Evolutionary conservation across 768 basidiomycete genomes (phyloP), one percentile per base, ranked within the genome.

Genomic region (Pulveroboletus sp.): DNA sequence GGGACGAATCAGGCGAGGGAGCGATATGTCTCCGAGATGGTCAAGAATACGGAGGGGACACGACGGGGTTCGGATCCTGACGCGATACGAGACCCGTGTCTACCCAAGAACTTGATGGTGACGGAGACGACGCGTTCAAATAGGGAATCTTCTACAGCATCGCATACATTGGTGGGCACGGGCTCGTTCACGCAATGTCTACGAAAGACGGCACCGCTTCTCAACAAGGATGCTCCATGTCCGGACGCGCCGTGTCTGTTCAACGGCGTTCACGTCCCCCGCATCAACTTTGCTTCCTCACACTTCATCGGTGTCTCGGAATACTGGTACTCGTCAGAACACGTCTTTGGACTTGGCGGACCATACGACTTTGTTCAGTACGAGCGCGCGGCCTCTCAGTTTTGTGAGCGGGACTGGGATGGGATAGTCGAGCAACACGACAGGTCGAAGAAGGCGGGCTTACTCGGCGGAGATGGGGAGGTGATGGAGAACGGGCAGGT

Each of bases 241-340:
- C 78, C 82, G 2, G 86, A 91, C 58, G 69, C 78, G 0, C 89
- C 90, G 0, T 98, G 95, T 69, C 78, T 94, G 14, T 97, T 98
- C 79, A 87, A 94, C 59, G 96, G 95, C 20, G 82, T 97, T 0
- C 85, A 92, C 39, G 93, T 93, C 12, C 95, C 96, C 6, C 81
- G 84, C 2, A 97, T 99, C 62, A 91, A 98, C 71, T 99, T 98
- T 67, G 80, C 82, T 32, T 90, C 85, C 29, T 91, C 90, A 12
- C 87, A 86, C 47, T 99, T 98, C 67, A 96, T 99, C 59, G 96
- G 96, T 4, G 85, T 99, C 32, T 94, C 92, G 13, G 96, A 99
- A 68, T 99, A 98, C 66, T 99, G 95, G 95, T 98, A 97, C 69
- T 97, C 95, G 22, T 92, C 93, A 9, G 93, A 99, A 59, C 93